These are phyloP conservation scores for Trichoderma asperellum DNA, from an alignment of 2,329 filamentous ascomycete genomes.

Conservation along the genomic window DNA sequence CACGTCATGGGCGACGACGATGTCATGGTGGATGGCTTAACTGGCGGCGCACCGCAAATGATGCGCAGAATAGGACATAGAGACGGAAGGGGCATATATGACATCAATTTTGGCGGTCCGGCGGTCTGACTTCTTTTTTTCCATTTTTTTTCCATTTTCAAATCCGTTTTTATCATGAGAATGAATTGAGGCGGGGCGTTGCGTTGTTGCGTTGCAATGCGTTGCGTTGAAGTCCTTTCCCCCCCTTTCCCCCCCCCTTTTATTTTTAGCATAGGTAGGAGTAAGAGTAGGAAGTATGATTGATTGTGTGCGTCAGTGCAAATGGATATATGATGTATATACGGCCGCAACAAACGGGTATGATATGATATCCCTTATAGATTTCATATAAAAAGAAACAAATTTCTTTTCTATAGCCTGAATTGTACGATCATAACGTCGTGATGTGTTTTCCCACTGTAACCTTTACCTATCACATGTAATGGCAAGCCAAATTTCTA, in stretches of 20 bases:
- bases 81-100: conserved; percentile 36
- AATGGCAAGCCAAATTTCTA: background rate
- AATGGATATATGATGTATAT: conserved; percentile 8
- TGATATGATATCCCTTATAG: conserved; percentile 22
- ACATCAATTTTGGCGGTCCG: conserved; percentile 37
- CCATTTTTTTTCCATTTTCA: background rate
- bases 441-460: background rate
- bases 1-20: conserved; percentile 31
- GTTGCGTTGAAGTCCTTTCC: background rate
- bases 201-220: background rate
- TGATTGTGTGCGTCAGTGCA: background rate
- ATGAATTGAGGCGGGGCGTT: background rate
- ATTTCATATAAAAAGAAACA: conserved; percentile 14
- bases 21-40: conserved; percentile 24
- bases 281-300: conserved; percentile 2
- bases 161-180: background rate
- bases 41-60: conserved; percentile 12
- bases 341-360: conserved; percentile 5
- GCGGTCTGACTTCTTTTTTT: conserved; percentile 25
- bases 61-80: conserved; percentile 32
- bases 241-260: background rate
- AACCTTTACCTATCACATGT: background rate
- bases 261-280: conserved; percentile 2
- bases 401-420: background rate
- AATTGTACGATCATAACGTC: background rate